Base-by-base conservation (phyloP, 1,139 yeast species). In the Pichia cactophila region DNA sequence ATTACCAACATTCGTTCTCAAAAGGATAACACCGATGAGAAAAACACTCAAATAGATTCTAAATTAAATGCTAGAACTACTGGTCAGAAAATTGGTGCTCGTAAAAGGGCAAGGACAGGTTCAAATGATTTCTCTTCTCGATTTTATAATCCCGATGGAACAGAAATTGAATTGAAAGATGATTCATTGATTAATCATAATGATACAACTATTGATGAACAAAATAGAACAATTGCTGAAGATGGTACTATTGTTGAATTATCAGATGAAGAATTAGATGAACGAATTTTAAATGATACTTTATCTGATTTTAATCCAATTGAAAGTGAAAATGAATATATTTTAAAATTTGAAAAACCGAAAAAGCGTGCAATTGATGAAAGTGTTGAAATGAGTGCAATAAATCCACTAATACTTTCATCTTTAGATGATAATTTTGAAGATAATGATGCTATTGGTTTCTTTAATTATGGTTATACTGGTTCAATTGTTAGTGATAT, bases 381-480 rank as follows among this genome's bases (percentile, higher is more conserved):
- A 33, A 33, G 43, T 26, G 16, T 49, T 26, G 54, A 51, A 41
- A 33, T 43, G 33, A 45, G 49, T 43, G 52, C 54, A 20, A 45
- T 36, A 14, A 48, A 51, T 41, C 54, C 54, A 17, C 38, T 51
- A 23, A 11, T 26, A 14, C 35, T 47, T 35, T 51, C 54, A n/a
- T 17, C 42, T 5, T 49, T 29, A 33, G 54, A 51, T 31, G 54
- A 51, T n/a, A 49, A 51, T 40, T 33, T 20, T 31, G 48, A 47
- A 20, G 47, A 42, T 17, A 43, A 39, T 10, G 43, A 42, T 17
- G 31, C 33, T 20, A 38, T 33, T 33, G 52, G 52, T 36, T 47
- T 46, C 33, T 51, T 49, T 42, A 51, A 51, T 33, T 51, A 51
- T 28, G 54, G 54, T 5, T 51, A 51, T 43, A 35, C 52, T 20